Evolutionary conservation across 2,329 filamentous ascomycete genomes (phyloP).

Genomic region (Corinectria fuckeliana): DNA sequence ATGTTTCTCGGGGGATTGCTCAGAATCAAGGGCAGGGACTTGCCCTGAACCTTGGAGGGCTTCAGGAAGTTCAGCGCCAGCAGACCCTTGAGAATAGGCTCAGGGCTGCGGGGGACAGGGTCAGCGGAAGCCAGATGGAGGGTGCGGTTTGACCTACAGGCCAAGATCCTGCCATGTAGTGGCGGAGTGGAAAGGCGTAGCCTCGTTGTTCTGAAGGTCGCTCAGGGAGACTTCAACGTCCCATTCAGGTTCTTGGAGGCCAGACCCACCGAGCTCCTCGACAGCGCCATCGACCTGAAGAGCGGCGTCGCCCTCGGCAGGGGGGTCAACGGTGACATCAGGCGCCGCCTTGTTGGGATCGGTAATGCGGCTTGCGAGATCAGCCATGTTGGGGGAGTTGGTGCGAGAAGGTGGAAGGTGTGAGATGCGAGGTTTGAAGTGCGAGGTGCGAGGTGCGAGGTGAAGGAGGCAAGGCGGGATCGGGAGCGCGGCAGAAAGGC

Average conservation of each 20-base stretch:
- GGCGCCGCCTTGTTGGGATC: conserved; percentile 46
- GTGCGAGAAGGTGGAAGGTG: conserved; percentile 7
- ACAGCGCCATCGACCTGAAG: conserved; percentile 48
- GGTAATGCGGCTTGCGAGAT: conserved; percentile 60
- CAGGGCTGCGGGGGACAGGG: conserved; percentile 38
- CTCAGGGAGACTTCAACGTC: conserved; percentile 93
- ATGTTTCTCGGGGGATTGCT: conserved; percentile 88
- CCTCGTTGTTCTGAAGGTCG: conserved; percentile 84
- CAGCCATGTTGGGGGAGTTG: conserved; percentile 47
- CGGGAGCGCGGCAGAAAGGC: conserved; percentile 10
- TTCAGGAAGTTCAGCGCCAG: conserved; percentile 86
- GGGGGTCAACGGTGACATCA: conserved; percentile 26
- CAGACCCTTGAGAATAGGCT: conserved; percentile 76
- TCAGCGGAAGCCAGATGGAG: conserved; percentile 6
- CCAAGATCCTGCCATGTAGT: conserved; percentile 85
- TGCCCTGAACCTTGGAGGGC: conserved; percentile 97
- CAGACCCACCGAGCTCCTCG: conserved; percentile 54
- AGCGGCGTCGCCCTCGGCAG: conserved; percentile 33
- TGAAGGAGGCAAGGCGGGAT: conserved; percentile 23
- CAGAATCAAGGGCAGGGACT: conserved; percentile 88
- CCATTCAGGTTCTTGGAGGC: conserved; percentile 74
- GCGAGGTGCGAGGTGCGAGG: no score
- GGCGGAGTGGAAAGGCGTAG: conserved; percentile 86
- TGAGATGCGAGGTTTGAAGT: conserved; percentile 21
- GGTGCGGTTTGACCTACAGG: conserved; percentile 60